These are phyloP conservation scores for Phalaenopsis aphrodite DNA, from an alignment of 106 monocot species.

Conservation along the genomic window DNA sequence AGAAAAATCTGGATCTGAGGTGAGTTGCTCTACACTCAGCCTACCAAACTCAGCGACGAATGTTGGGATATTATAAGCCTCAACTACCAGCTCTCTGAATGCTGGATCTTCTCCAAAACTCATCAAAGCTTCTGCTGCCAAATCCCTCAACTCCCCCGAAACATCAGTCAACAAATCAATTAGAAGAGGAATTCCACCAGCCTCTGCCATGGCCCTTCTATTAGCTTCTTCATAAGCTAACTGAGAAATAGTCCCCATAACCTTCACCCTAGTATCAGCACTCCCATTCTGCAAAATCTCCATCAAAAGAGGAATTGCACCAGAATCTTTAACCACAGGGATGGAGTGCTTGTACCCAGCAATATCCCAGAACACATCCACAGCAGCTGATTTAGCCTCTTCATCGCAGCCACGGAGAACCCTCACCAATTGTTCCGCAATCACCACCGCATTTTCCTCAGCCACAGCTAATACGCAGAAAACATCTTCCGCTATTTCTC, in stretches of 20 bases:
- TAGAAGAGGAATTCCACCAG: conserved; percentile 35
- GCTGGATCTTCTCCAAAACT: conserved; percentile 35
- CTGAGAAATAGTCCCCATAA: conserved; percentile 27
- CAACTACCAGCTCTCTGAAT: conserved; percentile 23
- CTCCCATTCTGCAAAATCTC: conserved; percentile 20
- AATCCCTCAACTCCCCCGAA: conserved; percentile 34
- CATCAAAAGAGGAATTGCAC: conserved; percentile 30
- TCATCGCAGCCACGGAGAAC: conserved; percentile 28
- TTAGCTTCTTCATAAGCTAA: conserved; percentile 34
- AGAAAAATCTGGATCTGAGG: conserved; percentile 12
- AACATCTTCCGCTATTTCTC: conserved; percentile 51
- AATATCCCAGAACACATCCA: conserved; percentile 44
- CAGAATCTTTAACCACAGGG: conserved; percentile 24
- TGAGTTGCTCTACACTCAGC: conserved; percentile 15
- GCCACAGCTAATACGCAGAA: conserved; percentile 38
- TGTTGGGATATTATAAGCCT: conserved; percentile 18
- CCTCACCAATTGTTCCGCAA: conserved; percentile 28
- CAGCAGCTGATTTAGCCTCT: conserved; percentile 35
- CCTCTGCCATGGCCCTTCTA: conserved; percentile 26
- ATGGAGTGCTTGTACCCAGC: conserved; percentile 31
- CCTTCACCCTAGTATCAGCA: conserved; percentile 24
- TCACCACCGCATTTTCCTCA: conserved; percentile 30
- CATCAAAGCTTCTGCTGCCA: conserved; percentile 32
- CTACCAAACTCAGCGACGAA: conserved; percentile 26
- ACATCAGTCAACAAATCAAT: conserved; percentile 25